Base-by-base conservation (phyloP, 106 monocot genomes). In the Gastrodia elata region DNA sequence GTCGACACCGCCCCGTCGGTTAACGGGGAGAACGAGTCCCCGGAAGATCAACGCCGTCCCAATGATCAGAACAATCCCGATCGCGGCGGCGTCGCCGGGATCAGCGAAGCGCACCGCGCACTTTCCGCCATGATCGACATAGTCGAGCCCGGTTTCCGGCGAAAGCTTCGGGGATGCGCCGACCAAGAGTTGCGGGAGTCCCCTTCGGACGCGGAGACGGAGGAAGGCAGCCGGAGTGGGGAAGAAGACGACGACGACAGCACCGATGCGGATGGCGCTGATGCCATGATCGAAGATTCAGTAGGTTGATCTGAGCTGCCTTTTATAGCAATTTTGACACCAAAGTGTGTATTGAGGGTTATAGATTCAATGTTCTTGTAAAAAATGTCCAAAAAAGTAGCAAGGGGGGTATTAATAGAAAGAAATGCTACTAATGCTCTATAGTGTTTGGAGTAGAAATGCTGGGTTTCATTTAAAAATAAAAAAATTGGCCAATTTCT, bases 121-220 rank as follows among this genome's bases (percentile, higher is more conserved):
- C 69, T 87, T 58, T 88, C 77, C 72, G 80, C 86, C 16, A 87
- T 94, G 94, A 61, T 61, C n/a, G 76, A 74, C 18, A 89, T 94
- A n/a, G 85, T 87, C 38, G 92, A 81, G 33, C 87, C 89, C 13
- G 87, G 88, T 20, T 82, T 87, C 35, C 79, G 77, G 67, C 82
- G 80, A 32, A 73, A 78, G 46, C 83, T 91, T 57, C 52, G 25
- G 35, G 39, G 36, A 9, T 71, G 35, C 26, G 33, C 26, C 41
- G 72, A 49, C 0, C 57, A 8, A 3, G 72, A 33, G 15, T 77
- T 65, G 64, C 71, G 65, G 13, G 87, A 84, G 39, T 82, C 77
- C 10, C 32, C 85, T 61, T 93, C 97, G 22, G 97, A 98, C 82
- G 86, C 86, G 5, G 97, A 98, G 77, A 98, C 92, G 4, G 84